Evolutionary conservation across 2,329 filamentous ascomycete genomes (phyloP), one percentile per base, ranked within the genome.

Genomic region (Ilyonectria mors-panacis): DNA sequence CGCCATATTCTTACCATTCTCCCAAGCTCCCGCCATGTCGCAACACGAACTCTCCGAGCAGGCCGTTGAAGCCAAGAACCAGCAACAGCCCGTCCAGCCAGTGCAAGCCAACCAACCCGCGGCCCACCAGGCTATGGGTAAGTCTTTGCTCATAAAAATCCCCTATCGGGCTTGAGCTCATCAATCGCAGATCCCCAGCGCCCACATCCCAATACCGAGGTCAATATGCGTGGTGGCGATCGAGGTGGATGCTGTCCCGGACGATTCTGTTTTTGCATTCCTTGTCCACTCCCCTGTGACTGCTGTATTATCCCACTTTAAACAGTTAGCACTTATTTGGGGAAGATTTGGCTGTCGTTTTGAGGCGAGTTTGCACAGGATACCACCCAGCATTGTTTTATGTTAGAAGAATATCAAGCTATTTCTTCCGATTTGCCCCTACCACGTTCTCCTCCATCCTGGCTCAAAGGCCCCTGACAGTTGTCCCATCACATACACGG

Each of bases 221-320:
- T 59, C 23, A 59, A 50, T 35, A 47, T 65, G 17, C 62, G 62
- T 19, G 62, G 62, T 13, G 62, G 62, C 26, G 62, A 57, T 28
- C 28, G 53, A 45, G 54, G 62, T 23, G 62, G 62, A 37, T 65
- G 62, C 62, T 65, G 62, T 50, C 80, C 80, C 4, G 80, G 80
- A 4, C 78, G 79, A 7, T 81, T 81, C 76, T 81, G 80, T 74
- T 81, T 81, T 73, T 79, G 78, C 59, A 73, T 81, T 13, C 80
- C 80, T 13, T 81, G 80, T 70, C 80, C 80, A 19, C 63, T 81
- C 9, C 80, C 80, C 1, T 81, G 79, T 73, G 77, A 81, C 61
- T 81, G 75, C 66, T 81, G 80, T 67, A 78, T 81, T 54, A 79
- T 81, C 53, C 66, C 66, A 9, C 48, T 55, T 6, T 55, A n/a